A percentile compares a stretch with the other conserved stretches of the same genome.
phyloP scores from a whole-genome alignment of 2,329 filamentous ascomycete genomes.

The Taxawa tesnikishii region DNA sequence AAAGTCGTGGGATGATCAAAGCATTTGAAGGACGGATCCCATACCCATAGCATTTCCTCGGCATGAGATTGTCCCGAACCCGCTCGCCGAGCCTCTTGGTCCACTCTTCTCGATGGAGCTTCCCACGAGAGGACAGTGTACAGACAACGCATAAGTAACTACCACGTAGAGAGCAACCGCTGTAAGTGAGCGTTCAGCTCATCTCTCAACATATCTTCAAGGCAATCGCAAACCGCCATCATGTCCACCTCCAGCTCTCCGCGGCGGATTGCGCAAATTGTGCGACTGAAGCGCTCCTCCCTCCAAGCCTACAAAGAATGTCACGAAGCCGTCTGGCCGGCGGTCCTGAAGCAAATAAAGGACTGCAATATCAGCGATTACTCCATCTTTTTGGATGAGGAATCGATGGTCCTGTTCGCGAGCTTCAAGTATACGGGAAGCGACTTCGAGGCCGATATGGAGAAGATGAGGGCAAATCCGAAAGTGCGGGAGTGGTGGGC shows the following conservation, averaged over 20 bases:
- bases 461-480: conserved; percentile 58
- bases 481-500: conserved; percentile 69
- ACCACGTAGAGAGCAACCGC: no score
- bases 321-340: conserved; percentile 65
- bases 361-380: conserved; percentile 66
- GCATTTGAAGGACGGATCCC: no score
- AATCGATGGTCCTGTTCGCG: conserved; percentile 54
- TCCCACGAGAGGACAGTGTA: no score
- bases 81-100: no score
- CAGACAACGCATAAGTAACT: no score
- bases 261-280: background rate
- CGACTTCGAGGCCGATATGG: conserved; percentile 64
- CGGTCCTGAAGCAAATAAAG: conserved; percentile 63
- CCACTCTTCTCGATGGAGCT: no score
- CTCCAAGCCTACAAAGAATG: background rate
- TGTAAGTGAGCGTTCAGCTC: no score
- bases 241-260: background rate
- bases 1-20: no score
- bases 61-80: no score
- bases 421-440: conserved; percentile 69
- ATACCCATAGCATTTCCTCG: no score
- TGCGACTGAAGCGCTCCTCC: background rate
- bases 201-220: no score
- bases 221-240: no score
- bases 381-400: conserved; percentile 57